Evolutionary conservation across 2,329 filamentous ascomycete species (phyloP).

Genomic region (Dendrostoma leiphaemia): DNA sequence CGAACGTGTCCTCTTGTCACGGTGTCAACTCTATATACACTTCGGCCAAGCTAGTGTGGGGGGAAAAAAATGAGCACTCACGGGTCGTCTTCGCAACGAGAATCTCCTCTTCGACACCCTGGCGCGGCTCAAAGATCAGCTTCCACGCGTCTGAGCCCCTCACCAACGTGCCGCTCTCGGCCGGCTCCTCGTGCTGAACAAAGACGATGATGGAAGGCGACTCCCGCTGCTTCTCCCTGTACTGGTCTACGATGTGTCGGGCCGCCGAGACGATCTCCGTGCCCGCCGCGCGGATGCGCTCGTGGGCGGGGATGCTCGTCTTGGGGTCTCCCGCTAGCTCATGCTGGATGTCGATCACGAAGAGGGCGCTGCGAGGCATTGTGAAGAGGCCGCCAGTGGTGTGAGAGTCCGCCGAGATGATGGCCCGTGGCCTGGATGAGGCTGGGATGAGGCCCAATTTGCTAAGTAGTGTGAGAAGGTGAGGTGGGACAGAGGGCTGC

Average conservation of each 20-base stretch:
- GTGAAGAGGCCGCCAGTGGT: neutral
- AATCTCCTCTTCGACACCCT: constrained; percentile 21
- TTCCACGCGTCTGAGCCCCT: constrained; percentile 26
- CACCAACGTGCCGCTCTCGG: constrained; percentile 24
- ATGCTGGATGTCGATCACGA: constrained; percentile 34
- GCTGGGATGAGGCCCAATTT: too few species aligned
- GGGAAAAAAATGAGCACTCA: constrained; percentile 15
- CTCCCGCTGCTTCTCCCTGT: neutral
- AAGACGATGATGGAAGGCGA: constrained; percentile 24
- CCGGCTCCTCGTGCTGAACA: constrained; percentile 30
- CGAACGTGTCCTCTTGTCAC: constrained; percentile 28
- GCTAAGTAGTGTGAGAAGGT: too few species aligned
- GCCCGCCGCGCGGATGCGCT: constrained; percentile 23
- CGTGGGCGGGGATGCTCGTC: constrained; percentile 26
- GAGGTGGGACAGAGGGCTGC: too few species aligned
- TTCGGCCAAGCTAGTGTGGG: too few species aligned
- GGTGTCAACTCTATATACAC: too few species aligned
- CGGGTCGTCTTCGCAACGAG: constrained; percentile 28
- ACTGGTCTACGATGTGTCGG: constrained; percentile 18
- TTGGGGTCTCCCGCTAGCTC: constrained; percentile 25
- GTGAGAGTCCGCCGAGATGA: too few species aligned
- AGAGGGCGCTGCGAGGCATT: constrained; percentile 25
- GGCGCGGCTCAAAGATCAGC: constrained; percentile 27
- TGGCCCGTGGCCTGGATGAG: too few species aligned
- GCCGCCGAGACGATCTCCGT: constrained; percentile 23